These are phyloP conservation scores for Hemisphaericaspora lyxosophila DNA, from an alignment of 1,139 yeast genomes.

Conservation along the genomic window DNA sequence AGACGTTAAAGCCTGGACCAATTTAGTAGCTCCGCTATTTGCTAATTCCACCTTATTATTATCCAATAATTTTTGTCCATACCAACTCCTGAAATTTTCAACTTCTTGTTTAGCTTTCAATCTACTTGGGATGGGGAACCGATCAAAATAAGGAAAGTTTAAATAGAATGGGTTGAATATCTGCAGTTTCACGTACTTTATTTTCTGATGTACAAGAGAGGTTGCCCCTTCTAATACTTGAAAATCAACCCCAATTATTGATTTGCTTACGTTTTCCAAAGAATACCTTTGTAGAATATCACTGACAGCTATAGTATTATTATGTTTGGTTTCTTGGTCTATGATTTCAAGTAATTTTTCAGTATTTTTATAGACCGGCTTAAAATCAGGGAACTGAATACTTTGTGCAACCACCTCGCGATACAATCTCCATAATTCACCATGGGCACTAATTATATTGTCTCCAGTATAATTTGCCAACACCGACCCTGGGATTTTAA, in stretches of 20 bases:
- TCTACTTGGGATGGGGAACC: conserved; percentile 51
- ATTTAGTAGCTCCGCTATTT: conserved; percentile 26
- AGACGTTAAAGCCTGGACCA: conserved; percentile 37
- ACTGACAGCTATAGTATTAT: conserved; percentile 24
- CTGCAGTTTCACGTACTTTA: conserved; percentile 49
- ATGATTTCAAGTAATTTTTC: conserved; percentile 21
- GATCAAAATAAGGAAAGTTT: conserved; percentile 56
- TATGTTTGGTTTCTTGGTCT: conserved; percentile 8
- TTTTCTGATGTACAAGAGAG: conserved; percentile 36
- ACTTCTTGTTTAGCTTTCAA: conserved; percentile 45
- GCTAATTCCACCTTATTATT: background rate
- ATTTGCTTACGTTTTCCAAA: conserved; percentile 52
- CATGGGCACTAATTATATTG: conserved; percentile 62
- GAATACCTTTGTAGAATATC: conserved; percentile 49
- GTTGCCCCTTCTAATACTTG: conserved; percentile 23
- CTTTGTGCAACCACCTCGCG: conserved; percentile 48
- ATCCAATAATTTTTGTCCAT: conserved; percentile 22
- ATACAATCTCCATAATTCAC: conserved; percentile 52
- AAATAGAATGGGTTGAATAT: conserved; percentile 57
- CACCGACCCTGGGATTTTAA: conserved; percentile 57
- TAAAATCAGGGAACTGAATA: conserved; percentile 49
- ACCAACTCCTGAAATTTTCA: conserved; percentile 36
- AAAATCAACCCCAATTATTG: conserved; percentile 52
- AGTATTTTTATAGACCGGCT: conserved; percentile 36
- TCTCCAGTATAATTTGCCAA: conserved; percentile 61